These are phyloP conservation scores for Penicillium subrubescens DNA, from an alignment of 495 filamentous ascomycete genomes.

Conservation along the genomic window DNA sequence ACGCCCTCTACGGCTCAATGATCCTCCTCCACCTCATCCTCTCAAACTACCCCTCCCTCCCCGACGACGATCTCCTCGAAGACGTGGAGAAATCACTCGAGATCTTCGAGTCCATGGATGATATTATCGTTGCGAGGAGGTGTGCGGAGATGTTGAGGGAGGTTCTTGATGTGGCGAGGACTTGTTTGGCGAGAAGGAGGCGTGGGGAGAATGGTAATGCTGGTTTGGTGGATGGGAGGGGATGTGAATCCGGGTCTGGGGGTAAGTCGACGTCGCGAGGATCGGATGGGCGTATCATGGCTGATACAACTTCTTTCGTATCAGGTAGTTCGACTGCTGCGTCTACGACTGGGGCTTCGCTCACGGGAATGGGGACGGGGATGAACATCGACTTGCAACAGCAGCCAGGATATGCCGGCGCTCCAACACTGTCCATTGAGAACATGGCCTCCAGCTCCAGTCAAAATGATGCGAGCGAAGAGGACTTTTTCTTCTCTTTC, in stretches of 20 bases:
- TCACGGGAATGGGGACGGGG: background rate
- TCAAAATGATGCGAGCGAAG: background rate
- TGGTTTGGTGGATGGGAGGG: no score
- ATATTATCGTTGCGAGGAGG: slow-evolving; percentile 31
- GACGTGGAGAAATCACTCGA: slow-evolving; percentile 26
- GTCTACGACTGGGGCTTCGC: background rate
- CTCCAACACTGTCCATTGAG: background rate
- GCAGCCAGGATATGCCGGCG: no score
- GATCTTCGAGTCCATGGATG: slow-evolving; percentile 31
- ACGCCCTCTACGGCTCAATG: slow-evolving; percentile 33
- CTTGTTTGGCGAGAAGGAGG: background rate
- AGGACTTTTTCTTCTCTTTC: background rate
- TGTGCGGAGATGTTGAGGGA: slow-evolving; percentile 29
- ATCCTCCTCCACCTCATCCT: slow-evolving; percentile 20
- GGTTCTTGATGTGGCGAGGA: background rate
- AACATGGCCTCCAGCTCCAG: background rate
- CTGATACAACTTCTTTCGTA: background rate
- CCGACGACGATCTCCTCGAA: background rate
- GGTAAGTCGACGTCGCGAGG: no score
- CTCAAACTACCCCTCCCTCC: slow-evolving; percentile 5
- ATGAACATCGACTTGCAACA: no score
- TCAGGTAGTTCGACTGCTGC: background rate
- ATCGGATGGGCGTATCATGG: background rate
- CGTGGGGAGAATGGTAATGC: background rate
- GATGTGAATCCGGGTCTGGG: no score